Percentiles rank a stretch among this genome's conserved stretches.
phyloP scores from a whole-genome alignment of 345 rosid species.

The Kandelia obovata region DNA sequence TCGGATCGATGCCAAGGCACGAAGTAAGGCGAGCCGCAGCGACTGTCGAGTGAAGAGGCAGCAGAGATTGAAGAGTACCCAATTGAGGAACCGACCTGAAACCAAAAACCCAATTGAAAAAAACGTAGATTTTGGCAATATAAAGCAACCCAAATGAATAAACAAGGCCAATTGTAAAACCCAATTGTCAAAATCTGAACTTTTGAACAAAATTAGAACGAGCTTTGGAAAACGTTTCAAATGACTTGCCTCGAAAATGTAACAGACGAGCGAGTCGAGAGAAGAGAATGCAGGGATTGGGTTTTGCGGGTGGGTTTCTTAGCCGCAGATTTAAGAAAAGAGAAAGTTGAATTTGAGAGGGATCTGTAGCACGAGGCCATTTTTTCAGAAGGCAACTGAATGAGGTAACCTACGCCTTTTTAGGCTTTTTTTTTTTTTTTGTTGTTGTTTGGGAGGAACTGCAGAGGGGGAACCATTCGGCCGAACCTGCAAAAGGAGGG shows the following conservation, averaged over 20 bases:
- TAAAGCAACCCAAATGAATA: constrained; percentile 11
- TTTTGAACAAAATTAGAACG: neutral
- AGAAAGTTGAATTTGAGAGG: constrained; percentile 49
- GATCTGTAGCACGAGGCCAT: constrained; percentile 84
- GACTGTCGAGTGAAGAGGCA: constrained; percentile 75
- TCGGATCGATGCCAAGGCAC: constrained; percentile 78
- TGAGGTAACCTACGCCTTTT: neutral
- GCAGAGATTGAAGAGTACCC: constrained; percentile 75
- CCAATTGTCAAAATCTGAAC: constrained; percentile 8
- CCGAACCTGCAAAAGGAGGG: neutral
- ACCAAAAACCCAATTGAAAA: constrained; percentile 12
- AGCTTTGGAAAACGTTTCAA: neutral
- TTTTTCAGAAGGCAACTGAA: constrained; percentile 3
- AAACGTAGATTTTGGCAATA: neutral
- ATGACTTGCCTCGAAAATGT: constrained; percentile 45
- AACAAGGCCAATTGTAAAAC: neutral
- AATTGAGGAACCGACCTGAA: constrained; percentile 60
- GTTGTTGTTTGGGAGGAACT: neutral
- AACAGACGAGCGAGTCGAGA: constrained; percentile 38
- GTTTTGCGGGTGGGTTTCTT: constrained; percentile 49
- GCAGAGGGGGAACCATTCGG: neutral
- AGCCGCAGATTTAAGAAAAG: constrained; percentile 50
- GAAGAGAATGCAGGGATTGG: constrained; percentile 37
- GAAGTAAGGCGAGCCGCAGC: constrained; percentile 85
- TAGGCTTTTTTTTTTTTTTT: neutral